Base-by-base conservation (phyloP, 2,329 filamentous ascomycete species). In the Lachnellula occidentalis region DNA sequence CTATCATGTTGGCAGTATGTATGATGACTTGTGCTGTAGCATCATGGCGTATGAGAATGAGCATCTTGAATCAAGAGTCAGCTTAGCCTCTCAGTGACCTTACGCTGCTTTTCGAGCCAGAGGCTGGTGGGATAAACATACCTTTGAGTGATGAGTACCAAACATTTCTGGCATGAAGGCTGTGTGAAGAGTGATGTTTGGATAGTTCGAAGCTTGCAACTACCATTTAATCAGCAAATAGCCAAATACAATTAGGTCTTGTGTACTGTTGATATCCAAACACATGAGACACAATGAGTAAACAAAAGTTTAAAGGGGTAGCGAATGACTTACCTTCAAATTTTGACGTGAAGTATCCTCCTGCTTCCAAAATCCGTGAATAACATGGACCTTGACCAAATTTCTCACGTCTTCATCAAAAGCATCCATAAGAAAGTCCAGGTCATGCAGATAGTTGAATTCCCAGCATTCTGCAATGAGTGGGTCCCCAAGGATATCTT, bases 1-100 rank as follows among this genome's bases (percentile, higher is more conserved):
- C 67, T n/a, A 95, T 92, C 86, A 95, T 90, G 63, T 96, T 96
- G 17, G 91, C 90, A 0, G 91, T 96, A 63, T 95, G 89, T 31
- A 96, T 91, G 53, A 95, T 72, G 5, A 96, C 74, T 70, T 95
- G 87, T 0, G 86, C 88, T 0, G 78, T 81, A 58, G 87, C 83
- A 66, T 95, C 90, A 67, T 88, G 84, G 5, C 88, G 80, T 58
- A 95, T 76, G 4, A 95, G 71, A n/a, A 95, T 75, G 70, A 95
- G 81, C 88, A 95, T 94, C 71, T 95, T 94, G 17, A 31, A 37
- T 19, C n/a, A n/a, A 34, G n/a, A 36, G 50, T 57, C 51, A 58
- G 36, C 24, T 34, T n/a, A 37, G n/a, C 8, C n/a, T 37, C 34
- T 24, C 36, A 9, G 19, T 6, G 5, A 22, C 22, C 34, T 17